These are phyloP conservation scores for Colletotrichum euphorbiae DNA, from an alignment of 2,329 filamentous ascomycete genomes.

Conservation along the genomic window DNA sequence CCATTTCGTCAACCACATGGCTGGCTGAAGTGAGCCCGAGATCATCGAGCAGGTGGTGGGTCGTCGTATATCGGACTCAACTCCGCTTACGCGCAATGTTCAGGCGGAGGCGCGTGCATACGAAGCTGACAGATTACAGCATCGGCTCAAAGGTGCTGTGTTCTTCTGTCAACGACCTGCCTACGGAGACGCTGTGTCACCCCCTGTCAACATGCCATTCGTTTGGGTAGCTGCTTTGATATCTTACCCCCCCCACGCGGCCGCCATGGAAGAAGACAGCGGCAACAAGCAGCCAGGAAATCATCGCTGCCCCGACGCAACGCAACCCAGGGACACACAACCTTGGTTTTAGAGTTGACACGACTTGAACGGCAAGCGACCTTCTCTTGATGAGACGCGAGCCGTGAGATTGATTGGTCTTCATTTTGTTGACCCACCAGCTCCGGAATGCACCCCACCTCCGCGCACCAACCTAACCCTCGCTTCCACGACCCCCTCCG, in stretches of 20 bases:
- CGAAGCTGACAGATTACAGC: conserved; percentile 9
- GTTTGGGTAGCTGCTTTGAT: neutral
- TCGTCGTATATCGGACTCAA: conserved; percentile 4
- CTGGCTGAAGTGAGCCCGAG: conserved; percentile 6
- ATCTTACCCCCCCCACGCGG: neutral
- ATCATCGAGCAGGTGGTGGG: neutral
- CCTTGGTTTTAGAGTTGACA: conserved; percentile 2
- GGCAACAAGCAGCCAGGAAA: neutral
- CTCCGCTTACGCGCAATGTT: neutral
- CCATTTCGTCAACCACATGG: conserved; percentile 2
- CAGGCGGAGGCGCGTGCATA: neutral
- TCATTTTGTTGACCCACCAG: conserved; percentile 20
- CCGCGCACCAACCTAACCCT: neutral
- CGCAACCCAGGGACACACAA: conserved; percentile 8
- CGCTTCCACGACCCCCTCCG: neutral
- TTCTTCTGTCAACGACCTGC: neutral
- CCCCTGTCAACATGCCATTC: conserved; percentile 13
- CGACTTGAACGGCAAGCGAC: conserved; percentile 1
- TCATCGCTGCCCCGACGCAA: neutral
- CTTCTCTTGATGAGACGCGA: conserved; percentile 14
- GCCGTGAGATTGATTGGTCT: conserved; percentile 17
- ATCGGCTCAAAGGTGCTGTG: conserved; percentile 3
- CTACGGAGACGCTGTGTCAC: neutral
- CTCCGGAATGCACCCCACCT: conserved; percentile 18
- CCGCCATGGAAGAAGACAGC: neutral